Percentiles rank a stretch among this genome's conserved stretches.
These are phyloP conservation scores for Rhynchospora tenuis DNA, from an alignment of 176 grass and related monocot species.

Conservation along the genomic window DNA sequence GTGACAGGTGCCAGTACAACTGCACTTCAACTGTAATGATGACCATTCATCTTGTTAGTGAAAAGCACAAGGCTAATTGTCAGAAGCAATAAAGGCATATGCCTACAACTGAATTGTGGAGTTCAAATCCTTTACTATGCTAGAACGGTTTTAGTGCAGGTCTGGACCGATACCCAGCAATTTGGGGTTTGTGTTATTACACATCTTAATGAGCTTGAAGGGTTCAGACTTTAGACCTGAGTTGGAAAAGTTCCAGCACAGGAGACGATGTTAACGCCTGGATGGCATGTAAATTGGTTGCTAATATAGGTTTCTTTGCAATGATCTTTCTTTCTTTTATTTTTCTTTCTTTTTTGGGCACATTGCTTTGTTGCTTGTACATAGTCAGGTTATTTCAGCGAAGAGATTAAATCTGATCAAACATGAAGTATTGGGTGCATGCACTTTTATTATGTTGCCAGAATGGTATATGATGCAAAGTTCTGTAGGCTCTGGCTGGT, in stretches of 20 bases:
- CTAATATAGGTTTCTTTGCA: neutral
- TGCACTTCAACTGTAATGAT: constrained; percentile 12
- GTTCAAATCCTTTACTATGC: too few species aligned
- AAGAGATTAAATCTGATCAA: neutral
- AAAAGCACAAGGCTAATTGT: constrained; percentile 9
- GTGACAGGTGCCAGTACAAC: neutral
- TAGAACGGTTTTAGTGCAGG: too few species aligned
- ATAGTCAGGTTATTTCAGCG: neutral
- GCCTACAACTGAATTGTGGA: neutral
- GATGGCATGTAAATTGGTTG: neutral
- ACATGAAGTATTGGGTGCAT: neutral
- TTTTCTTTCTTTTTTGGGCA: neutral
- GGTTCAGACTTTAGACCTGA: too few species aligned
- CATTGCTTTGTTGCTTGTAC: neutral
- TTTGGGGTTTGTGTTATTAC: too few species aligned
- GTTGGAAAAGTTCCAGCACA: too few species aligned
- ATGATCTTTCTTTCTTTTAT: neutral
- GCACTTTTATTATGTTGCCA: neutral
- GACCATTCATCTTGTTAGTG: constrained; percentile 17
- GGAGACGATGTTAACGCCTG: neutral
- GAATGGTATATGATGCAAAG: neutral
- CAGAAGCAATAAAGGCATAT: neutral
- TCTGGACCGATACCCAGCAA: too few species aligned
- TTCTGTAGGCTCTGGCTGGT: neutral
- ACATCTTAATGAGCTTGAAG: too few species aligned